These are phyloP conservation scores for Trichoderma sp. DNA, from an alignment of 2,329 filamentous ascomycete genomes.

Conservation along the genomic window DNA sequence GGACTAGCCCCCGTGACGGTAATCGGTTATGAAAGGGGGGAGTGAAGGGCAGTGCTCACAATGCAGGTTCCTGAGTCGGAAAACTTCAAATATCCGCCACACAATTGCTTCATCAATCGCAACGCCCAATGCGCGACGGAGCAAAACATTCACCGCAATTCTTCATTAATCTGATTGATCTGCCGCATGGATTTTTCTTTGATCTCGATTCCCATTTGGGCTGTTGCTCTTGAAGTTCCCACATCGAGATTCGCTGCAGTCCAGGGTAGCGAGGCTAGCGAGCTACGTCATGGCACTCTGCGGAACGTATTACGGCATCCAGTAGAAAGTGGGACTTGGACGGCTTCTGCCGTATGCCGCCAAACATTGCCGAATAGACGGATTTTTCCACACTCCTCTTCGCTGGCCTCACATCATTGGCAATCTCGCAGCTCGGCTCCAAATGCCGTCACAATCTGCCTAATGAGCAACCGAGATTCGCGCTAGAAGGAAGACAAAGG, in stretches of 20 bases:
- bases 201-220: neutral
- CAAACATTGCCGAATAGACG: neutral
- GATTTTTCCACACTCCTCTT: neutral
- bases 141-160: neutral
- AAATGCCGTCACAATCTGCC: slow-evolving; percentile 7
- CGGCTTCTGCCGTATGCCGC: neutral
- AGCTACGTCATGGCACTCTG: slow-evolving; percentile 10
- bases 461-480: neutral
- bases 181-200: neutral
- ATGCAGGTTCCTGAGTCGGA: neutral
- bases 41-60: neutral
- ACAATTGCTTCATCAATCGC: neutral
- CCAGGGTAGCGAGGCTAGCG: neutral
- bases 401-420: neutral
- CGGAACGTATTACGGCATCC: slow-evolving; percentile 1
- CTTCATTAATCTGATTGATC: neutral
- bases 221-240: neutral
- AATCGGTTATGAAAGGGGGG: neutral
- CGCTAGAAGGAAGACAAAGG: neutral
- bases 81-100: neutral
- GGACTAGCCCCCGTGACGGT: neutral
- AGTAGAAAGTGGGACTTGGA: neutral
- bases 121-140: neutral
- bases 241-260: neutral
- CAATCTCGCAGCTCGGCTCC: neutral